These are phyloP conservation scores for Sphaerulina musiva DNA, from an alignment of 2,329 filamentous ascomycete species.

Conservation along the genomic window DNA sequence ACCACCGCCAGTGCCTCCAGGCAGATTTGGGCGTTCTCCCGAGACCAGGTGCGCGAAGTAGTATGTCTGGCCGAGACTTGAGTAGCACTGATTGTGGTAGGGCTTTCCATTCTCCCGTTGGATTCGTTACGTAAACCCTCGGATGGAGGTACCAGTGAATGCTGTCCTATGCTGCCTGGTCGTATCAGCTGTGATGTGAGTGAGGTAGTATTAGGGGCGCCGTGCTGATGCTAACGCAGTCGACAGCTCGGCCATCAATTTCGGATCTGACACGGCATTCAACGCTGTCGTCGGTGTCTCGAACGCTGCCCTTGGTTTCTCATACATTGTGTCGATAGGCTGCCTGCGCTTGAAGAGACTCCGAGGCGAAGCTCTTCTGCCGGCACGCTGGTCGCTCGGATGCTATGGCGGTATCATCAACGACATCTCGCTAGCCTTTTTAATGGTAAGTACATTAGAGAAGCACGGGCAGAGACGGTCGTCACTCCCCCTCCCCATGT, in stretches of 20 bases:
- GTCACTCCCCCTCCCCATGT: not conserved
- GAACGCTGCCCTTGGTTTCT: conserved; percentile 31
- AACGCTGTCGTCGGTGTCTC: conserved; percentile 39
- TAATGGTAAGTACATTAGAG: conserved; percentile 10
- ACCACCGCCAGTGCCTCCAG: conserved; percentile 32
- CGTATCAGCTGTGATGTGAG: conserved; percentile 31
- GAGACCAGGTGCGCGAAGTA: conserved; percentile 24
- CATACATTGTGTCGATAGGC: conserved; percentile 32
- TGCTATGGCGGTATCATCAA: conserved; percentile 32
- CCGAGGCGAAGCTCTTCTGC: conserved; percentile 29
- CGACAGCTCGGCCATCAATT: conserved; percentile 35
- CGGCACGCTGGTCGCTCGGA: conserved; percentile 31
- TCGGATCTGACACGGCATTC: conserved; percentile 38
- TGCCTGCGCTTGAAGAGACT: conserved; percentile 31
- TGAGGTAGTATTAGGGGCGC: not conserved
- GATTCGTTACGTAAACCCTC: conserved; percentile 29
- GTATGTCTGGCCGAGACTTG: not conserved
- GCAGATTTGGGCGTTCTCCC: conserved; percentile 32
- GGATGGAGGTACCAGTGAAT: conserved; percentile 31
- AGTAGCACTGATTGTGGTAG: conserved; percentile 8
- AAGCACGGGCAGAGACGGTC: not conserved
- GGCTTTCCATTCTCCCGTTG: conserved; percentile 33
- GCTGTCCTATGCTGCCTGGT: conserved; percentile 29
- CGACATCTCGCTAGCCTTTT: conserved; percentile 30
- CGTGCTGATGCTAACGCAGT: not conserved